Conservation (phyloP, 805 yeast genomes). For the Monosporozyma solicola region DNA sequence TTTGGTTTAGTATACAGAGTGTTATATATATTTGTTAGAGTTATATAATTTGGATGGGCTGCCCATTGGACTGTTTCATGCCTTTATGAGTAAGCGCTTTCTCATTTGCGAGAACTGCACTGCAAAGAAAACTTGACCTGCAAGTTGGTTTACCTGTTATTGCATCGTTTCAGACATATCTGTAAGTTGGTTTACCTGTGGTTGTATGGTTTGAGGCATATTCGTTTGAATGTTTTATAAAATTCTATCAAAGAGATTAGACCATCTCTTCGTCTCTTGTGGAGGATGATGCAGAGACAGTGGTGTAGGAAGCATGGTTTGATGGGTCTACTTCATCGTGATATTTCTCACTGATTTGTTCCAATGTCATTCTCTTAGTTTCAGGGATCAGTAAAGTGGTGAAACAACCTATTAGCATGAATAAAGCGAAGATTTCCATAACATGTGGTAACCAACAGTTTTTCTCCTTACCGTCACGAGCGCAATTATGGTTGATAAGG, state of each 20-base stretch:
- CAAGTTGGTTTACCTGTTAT: background rate
- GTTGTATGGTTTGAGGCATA: no score
- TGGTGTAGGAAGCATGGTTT: slow-evolving; percentile 1
- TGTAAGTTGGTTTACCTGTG: no score
- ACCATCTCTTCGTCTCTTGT: slow-evolving; percentile 1
- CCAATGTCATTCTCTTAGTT: slow-evolving; percentile 86
- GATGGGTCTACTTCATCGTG: slow-evolving; percentile 68
- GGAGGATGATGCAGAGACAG: background rate
- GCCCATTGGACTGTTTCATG: no score
- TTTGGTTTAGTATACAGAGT: background rate
- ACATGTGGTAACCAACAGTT: slow-evolving; percentile 87
- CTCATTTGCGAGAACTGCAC: no score
- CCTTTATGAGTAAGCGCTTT: background rate
- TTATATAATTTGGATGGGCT: no score
- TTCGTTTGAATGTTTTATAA: background rate
- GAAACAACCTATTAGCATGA: slow-evolving; percentile 75
- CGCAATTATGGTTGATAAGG: slow-evolving; percentile 68
- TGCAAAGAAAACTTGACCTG: background rate
- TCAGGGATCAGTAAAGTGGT: slow-evolving; percentile 70
- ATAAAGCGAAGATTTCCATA: slow-evolving; percentile 87
- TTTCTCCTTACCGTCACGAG: slow-evolving; percentile 36
- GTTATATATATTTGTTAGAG: no score
- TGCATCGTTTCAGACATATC: no score
- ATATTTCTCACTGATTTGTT: slow-evolving; percentile 68
- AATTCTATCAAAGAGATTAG: background rate